phyloP scores from a whole-genome alignment of 176 grass and related monocot species.

The Zoysia japonica region DNA sequence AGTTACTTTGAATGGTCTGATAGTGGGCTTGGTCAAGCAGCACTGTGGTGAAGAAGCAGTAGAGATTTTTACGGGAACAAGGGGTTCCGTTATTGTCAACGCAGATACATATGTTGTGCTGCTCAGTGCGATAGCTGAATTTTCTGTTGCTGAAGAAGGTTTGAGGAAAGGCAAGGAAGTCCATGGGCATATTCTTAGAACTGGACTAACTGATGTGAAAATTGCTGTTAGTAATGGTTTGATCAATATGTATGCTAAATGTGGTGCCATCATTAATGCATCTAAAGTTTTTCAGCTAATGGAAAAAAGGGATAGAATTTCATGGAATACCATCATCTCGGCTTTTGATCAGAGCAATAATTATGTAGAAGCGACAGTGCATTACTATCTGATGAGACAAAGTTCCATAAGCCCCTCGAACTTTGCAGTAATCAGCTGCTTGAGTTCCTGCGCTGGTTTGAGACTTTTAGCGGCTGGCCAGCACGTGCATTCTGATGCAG shows the following conservation, averaged over 20 bases:
- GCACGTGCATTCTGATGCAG: constrained; percentile 61
- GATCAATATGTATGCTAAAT: constrained; percentile 82
- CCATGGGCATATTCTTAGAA: constrained; percentile 60
- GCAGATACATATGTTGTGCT: constrained; percentile 76
- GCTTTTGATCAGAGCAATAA: constrained; percentile 68
- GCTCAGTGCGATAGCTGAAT: constrained; percentile 63
- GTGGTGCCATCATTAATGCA: constrained; percentile 53
- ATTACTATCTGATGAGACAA: constrained; percentile 61
- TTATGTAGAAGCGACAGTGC: constrained; percentile 55
- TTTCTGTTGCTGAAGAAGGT: constrained; percentile 53
- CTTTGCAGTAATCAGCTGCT: constrained; percentile 63
- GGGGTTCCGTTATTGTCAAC: constrained; percentile 43
- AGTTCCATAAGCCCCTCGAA: constrained; percentile 55
- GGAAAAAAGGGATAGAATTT: constrained; percentile 57
- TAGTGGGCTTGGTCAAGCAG: constrained; percentile 65
- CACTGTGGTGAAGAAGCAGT: constrained; percentile 64
- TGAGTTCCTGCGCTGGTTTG: constrained; percentile 75
- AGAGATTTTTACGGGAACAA: constrained; percentile 54
- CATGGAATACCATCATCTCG: constrained; percentile 86
- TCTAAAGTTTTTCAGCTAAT: constrained; percentile 59
- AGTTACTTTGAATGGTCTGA: constrained; percentile 77
- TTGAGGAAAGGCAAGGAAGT: constrained; percentile 66
- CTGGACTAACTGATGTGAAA: constrained; percentile 48
- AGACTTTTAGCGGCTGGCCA: constrained; percentile 53
- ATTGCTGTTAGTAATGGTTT: constrained; percentile 65